A percentile compares a stretch with the other conserved stretches of the same genome.
These are phyloP conservation scores for Coemansia sp. DNA, from an alignment of 192 early-diverging fungal genomes.

Conservation along the genomic window DNA sequence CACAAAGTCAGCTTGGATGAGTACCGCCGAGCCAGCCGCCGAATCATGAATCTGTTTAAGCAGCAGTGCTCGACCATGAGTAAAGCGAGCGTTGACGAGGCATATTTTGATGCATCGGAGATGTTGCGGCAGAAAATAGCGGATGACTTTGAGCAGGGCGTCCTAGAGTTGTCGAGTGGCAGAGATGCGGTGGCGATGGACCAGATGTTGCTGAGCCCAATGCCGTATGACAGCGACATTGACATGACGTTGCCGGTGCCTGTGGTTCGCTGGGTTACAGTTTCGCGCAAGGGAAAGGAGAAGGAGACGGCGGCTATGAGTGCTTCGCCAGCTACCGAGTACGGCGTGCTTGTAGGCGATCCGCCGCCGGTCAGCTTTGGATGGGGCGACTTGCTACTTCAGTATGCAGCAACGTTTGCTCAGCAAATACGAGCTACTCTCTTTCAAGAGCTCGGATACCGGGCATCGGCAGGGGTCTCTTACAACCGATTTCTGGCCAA, in stretches of 20 bases:
- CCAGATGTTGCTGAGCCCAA: background rate
- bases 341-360: constrained; percentile 55
- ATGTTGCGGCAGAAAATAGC: constrained; percentile 57
- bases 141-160: constrained; percentile 29
- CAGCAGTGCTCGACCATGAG: constrained; percentile 60
- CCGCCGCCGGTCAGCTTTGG: constrained; percentile 30
- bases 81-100: constrained; percentile 84
- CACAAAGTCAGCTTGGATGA: constrained; percentile 90
- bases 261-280: constrained; percentile 28
- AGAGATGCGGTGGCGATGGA: constrained; percentile 1
- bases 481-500: constrained; percentile 88
- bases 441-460: constrained; percentile 69
- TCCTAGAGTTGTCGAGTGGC: constrained; percentile 13
- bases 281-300: constrained; percentile 50
- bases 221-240: background rate
- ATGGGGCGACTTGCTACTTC: constrained; percentile 79
- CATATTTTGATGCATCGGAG: constrained; percentile 81
- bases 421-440: constrained; percentile 63
- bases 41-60: constrained; percentile 72
- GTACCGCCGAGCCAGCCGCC: constrained; percentile 70
- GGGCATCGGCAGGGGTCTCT: constrained; percentile 78
- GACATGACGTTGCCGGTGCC: constrained; percentile 13
- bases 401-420: constrained; percentile 69
- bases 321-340: constrained; percentile 24
- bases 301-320: constrained; percentile 20